A percentile compares a stretch with the other conserved stretches of the same genome.
Evolutionary conservation across 306 rosid genomes (phyloP).

Genomic region (Begonia peltatifolia): DNA sequence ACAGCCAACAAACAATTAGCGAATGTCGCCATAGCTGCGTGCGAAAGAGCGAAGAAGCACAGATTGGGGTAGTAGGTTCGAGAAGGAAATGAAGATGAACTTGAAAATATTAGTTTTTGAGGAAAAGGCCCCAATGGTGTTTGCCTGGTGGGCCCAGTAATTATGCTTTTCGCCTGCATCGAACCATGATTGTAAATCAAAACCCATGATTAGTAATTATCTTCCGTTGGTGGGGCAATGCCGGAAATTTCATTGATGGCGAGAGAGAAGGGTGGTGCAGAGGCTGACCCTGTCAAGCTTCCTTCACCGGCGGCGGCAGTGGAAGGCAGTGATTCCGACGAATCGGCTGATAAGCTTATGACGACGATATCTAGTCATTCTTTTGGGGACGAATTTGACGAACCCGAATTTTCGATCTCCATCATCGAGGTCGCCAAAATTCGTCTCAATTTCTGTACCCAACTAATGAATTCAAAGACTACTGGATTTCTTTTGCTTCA

Average conservation of each 20-base stretch:
- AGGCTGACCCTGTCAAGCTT: neutral
- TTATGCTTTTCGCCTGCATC: no score
- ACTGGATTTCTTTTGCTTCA: no score
- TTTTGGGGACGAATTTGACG: conserved; percentile 28
- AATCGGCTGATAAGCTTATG: conserved; percentile 18
- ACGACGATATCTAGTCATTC: conserved; percentile 43
- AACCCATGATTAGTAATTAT: no score
- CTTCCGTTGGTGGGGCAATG: no score
- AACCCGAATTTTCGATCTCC: conserved; percentile 30
- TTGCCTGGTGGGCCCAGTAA: no score
- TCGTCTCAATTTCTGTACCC: no score
- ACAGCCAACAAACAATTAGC: conserved; percentile 24
- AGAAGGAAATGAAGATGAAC: neutral
- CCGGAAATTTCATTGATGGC: no score
- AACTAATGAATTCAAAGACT: no score
- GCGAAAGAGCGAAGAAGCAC: neutral
- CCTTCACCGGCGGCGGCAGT: conserved; percentile 6
- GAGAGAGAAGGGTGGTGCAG: neutral
- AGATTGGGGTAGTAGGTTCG: neutral
- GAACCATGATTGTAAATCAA: no score
- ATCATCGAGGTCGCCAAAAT: conserved; percentile 19
- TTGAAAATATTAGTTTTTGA: no score
- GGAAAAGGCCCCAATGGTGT: no score
- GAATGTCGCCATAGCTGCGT: conserved; percentile 57
- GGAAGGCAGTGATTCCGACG: conserved; percentile 20